phyloP scores from a whole-genome alignment of 306 rosid genomes.

The Cucurbita moschata region DNA sequence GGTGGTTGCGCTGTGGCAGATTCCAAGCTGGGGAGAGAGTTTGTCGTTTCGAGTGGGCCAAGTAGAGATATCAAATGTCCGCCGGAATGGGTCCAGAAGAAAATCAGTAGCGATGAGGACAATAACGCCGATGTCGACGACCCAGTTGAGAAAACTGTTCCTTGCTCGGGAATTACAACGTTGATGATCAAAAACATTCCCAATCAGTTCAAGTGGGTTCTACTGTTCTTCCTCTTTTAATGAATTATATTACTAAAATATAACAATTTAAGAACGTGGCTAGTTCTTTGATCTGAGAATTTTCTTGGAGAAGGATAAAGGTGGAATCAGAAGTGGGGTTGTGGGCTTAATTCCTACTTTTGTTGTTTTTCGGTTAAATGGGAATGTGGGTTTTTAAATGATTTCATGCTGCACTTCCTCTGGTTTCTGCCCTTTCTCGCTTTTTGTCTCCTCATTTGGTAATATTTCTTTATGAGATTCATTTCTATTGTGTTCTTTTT shows the following conservation, averaged over 20 bases:
- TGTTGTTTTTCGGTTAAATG: background rate
- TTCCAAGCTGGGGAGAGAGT: background rate
- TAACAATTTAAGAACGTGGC: background rate
- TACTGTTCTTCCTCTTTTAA: background rate
- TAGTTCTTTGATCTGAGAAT: background rate
- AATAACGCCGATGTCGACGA: background rate
- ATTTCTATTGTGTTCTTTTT: background rate
- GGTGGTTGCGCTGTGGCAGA: background rate
- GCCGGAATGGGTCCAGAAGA: background rate
- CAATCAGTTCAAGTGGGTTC: slow-evolving; percentile 12
- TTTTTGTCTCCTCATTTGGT: background rate
- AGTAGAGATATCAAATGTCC: background rate
- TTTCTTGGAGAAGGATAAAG: background rate
- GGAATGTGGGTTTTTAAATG: background rate
- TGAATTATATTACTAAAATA: background rate
- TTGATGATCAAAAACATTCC: slow-evolving; percentile 26
- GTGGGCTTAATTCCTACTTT: background rate
- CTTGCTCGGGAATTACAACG: background rate
- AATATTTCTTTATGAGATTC: background rate
- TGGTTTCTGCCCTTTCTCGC: background rate
- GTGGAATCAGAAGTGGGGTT: background rate
- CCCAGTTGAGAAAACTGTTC: background rate
- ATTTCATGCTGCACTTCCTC: slow-evolving; percentile 1
- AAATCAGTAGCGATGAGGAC: background rate
- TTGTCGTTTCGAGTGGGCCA: background rate